Evolutionary conservation across 768 basidiomycete species (phyloP).

Genomic region (Hygrophorus pudorinus): DNA sequence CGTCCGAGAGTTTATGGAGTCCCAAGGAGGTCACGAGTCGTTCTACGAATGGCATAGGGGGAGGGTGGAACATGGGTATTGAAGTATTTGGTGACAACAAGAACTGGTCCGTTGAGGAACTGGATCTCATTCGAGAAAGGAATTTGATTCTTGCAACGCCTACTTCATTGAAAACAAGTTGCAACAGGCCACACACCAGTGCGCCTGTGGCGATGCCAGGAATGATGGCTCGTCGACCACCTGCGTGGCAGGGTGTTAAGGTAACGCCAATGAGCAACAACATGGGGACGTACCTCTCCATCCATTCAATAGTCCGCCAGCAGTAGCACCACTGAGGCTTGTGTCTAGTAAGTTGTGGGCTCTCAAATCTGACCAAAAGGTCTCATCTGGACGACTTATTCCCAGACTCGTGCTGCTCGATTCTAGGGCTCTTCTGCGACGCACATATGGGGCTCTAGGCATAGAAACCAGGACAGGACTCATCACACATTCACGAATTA

Average conservation of each 20-base stretch:
- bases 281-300: constrained; percentile 39
- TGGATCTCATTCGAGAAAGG: constrained; percentile 25
- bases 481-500: constrained; percentile 66
- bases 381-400: constrained; percentile 5
- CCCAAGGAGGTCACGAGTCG: constrained; percentile 38
- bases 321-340: constrained; percentile 57
- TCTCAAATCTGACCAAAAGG: constrained; percentile 46
- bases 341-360: constrained; percentile 57
- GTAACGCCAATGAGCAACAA: neutral
- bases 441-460: constrained; percentile 38
- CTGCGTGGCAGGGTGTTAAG: constrained; percentile 27
- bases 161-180: constrained; percentile 65
- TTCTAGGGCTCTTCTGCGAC: constrained; percentile 24
- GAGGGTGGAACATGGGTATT: constrained; percentile 5
- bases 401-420: constrained; percentile 7
- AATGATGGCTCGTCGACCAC: constrained; percentile 45
- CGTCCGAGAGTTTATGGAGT: constrained; percentile 52
- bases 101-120: constrained; percentile 10
- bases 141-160: constrained; percentile 49
- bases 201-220: constrained; percentile 55
- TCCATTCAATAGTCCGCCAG: constrained; percentile 51
- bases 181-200: constrained; percentile 48
- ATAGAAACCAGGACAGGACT: constrained; percentile 47
- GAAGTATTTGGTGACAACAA: constrained; percentile 10
- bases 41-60: constrained; percentile 21